Evolutionary conservation across 345 rosid species (phyloP).

Genomic region (Arabidopsis arenosa): DNA sequence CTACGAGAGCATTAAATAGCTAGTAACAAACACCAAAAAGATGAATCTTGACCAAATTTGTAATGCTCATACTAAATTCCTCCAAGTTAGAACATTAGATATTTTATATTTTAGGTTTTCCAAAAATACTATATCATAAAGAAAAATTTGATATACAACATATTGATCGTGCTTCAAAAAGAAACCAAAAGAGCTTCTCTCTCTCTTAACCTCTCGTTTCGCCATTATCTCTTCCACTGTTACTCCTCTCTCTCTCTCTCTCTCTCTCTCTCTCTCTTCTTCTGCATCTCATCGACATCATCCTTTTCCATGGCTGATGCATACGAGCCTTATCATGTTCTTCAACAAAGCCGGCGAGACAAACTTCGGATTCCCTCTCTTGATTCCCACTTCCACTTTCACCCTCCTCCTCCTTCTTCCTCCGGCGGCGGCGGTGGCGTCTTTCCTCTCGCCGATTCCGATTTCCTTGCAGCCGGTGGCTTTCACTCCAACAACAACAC

Average conservation of each 20-base stretch:
- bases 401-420: slow-evolving; percentile 36
- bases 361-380: slow-evolving; percentile 66
- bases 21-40: slow-evolving; percentile 28
- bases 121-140: neutral
- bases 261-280: slow-evolving; percentile 4
- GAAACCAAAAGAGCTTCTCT: slow-evolving; percentile 38
- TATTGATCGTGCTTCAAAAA: slow-evolving; percentile 41
- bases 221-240: slow-evolving; percentile 63
- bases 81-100: slow-evolving; percentile 13
- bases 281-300: neutral
- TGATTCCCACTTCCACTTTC: slow-evolving; percentile 42
- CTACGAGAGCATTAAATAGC: slow-evolving; percentile 17
- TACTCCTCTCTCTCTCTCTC: slow-evolving; percentile 24
- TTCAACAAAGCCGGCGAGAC: slow-evolving; percentile 91
- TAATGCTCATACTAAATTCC: slow-evolving; percentile 17
- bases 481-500: slow-evolving; percentile 60
- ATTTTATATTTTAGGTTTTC: slow-evolving; percentile 4
- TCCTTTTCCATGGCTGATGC: slow-evolving; percentile 59
- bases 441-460: slow-evolving; percentile 60
- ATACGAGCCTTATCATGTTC: slow-evolving; percentile 86
- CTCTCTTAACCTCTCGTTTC: slow-evolving; percentile 64
- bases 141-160: slow-evolving; percentile 27
- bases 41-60: slow-evolving; percentile 38
- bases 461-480: slow-evolving; percentile 55
- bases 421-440: slow-evolving; percentile 46